Base-by-base conservation (phyloP, 2,329 filamentous ascomycete species). In the Cordyceps tenuipes region DNA sequence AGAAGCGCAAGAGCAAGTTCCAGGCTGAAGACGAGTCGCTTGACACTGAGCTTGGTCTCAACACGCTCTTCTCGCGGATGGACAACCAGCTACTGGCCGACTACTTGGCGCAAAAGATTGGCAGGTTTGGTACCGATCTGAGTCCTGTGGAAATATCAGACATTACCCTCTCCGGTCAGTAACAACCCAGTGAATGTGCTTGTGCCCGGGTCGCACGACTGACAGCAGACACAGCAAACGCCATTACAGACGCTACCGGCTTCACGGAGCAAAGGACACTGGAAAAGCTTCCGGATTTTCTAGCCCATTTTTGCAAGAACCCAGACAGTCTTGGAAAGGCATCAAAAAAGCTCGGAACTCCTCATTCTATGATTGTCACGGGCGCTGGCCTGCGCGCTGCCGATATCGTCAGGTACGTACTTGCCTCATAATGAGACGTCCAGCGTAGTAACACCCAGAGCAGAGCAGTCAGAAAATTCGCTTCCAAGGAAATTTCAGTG, bases 281-380 rank as follows among this genome's bases (percentile, higher is more conserved):
- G 52, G 84, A 89, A 2, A 87, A 91, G 63, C 79, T 97, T 17
- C 85, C 93, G 0, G 80, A 79, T 0, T 99, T 96, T 67, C 73
- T 99, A 52, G 90, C 93, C 70, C 75, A 78, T 13, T 85, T 87
- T 63, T 75, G 82, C 1, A 78, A 78, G 26, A 81, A 84, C 54
- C 79, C 82, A 0, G 77, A 79, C 59, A 80, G 77, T 59, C 77
- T 96, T 21, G 80, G 80, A 1, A 79, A 83, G 58, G 82, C 89
- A 0, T 82, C 89, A 0, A 82, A 87, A 74, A 79, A 85, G 67
- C 86, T 86, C 46, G 89, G 88, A 6, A 78, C 85, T 1, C 89
- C 89, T 36, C 94, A 97, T 72, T 97, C 93, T 1, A 80, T 99
- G 59, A 84, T 99, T 41, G 82, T 99, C n/a, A 85, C 92, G 13